Conservation (phyloP, 148 eudicot species). For the Limonium bicolor region DNA sequence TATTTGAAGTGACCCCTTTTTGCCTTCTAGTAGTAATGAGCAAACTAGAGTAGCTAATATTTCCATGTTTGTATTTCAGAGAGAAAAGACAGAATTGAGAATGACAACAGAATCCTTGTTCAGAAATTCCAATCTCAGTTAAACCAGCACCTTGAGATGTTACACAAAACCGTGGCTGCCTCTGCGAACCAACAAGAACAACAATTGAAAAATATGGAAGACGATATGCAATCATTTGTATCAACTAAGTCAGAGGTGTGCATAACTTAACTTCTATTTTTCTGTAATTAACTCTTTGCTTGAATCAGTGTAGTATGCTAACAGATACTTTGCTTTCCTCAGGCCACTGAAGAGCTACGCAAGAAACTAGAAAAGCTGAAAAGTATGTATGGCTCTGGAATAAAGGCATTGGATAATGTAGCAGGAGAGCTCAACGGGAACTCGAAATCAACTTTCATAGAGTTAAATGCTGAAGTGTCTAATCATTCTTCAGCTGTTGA, state of each 20-base stretch:
- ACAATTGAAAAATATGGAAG: slow-evolving; percentile 84
- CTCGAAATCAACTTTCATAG: slow-evolving; percentile 51
- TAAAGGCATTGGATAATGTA: slow-evolving; percentile 62
- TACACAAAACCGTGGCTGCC: slow-evolving; percentile 76
- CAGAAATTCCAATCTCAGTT: slow-evolving; percentile 69
- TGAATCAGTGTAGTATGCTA: neutral
- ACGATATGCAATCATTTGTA: slow-evolving; percentile 93
- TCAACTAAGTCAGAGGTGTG: slow-evolving; percentile 83
- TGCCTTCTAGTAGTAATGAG: neutral
- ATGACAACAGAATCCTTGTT: slow-evolving; percentile 64
- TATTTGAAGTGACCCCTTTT: slow-evolving; percentile 1
- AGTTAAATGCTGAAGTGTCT: slow-evolving; percentile 63
- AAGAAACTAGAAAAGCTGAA: slow-evolving; percentile 50
- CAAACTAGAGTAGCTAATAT: slow-evolving; percentile 4
- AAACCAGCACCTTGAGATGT: slow-evolving; percentile 73
- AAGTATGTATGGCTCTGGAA: slow-evolving; percentile 72
- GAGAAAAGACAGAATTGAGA: slow-evolving; percentile 92
- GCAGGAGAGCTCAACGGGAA: slow-evolving; percentile 82
- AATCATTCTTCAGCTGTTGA: slow-evolving; percentile 74
- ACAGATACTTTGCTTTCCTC: slow-evolving; percentile 4
- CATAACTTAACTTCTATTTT: neutral
- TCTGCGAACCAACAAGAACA: slow-evolving; percentile 87
- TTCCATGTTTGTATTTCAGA: slow-evolving; percentile 28
- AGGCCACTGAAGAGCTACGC: slow-evolving; percentile 87
- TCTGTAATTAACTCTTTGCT: neutral